A percentile compares a stretch with the other conserved stretches of the same genome.
Evolutionary conservation across 306 rosid species (phyloP).

Genomic region (Cicer cuneatum): DNA sequence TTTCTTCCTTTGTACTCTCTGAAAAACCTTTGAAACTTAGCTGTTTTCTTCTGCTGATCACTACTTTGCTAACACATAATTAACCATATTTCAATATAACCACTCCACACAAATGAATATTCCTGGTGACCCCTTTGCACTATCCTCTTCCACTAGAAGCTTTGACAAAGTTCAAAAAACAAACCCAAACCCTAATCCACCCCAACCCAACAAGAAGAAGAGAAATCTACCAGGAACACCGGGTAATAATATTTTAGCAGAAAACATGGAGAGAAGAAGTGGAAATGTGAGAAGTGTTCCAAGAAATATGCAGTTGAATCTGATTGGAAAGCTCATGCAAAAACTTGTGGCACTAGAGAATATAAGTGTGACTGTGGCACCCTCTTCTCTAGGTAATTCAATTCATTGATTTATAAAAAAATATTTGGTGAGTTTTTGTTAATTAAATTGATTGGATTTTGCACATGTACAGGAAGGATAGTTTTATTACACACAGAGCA

Average conservation of each 20-base stretch:
- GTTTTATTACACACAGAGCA: slow-evolving; percentile 28
- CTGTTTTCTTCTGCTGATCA: slow-evolving; percentile 6
- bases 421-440: too few relatives aligned
- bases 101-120: slow-evolving; percentile 1
- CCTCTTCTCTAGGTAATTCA: slow-evolving; percentile 31
- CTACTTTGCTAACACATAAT: neutral
- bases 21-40: slow-evolving; percentile 12
- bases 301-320: slow-evolving; percentile 32
- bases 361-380: slow-evolving; percentile 33
- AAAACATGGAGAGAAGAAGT: slow-evolving; percentile 28
- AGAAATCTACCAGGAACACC: slow-evolving; percentile 34
- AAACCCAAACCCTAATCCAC: slow-evolving; percentile 10
- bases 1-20: slow-evolving; percentile 13
- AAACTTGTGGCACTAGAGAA: slow-evolving; percentile 35
- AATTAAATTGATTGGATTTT: neutral
- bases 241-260: slow-evolving; percentile 24
- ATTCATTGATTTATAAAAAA: neutral
- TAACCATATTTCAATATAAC: neutral
- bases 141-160: neutral
- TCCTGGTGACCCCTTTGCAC: slow-evolving; percentile 15
- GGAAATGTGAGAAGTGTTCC: slow-evolving; percentile 33
- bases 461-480: slow-evolving; percentile 16
- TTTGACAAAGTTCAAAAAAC: slow-evolving; percentile 13
- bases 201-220: slow-evolving; percentile 17
- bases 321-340: slow-evolving; percentile 29